Evolutionary conservation across 2,329 filamentous ascomycete species (phyloP), one percentile per base, ranked within the genome.

Genomic region (Talaromyces sp.): DNA sequence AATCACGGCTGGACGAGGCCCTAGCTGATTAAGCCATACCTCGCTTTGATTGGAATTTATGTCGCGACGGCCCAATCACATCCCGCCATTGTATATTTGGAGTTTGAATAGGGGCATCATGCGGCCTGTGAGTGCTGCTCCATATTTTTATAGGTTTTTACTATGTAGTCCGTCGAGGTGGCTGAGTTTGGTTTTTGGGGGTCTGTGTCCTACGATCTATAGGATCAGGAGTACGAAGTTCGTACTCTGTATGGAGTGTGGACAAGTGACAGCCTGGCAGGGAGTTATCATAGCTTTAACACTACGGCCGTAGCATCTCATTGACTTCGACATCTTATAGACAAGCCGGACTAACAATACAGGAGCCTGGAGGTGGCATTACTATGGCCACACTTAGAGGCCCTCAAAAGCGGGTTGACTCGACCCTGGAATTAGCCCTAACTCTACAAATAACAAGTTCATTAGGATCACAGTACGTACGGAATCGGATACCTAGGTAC

Each of bases 81-180:
- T 13, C n/a, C 11, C n/a, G n/a, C 13, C 35, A 54, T 54, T 19
- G 2, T 33, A 27, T 24, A 22, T 10, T 50, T 31, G 22, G 24
- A 50, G 45, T 56, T 22, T 56, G 50, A 35, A 56, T 56, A 56
- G 50, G 50, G 50, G 50, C 50, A 56, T 56, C 33, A 35, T 56
- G 22, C 50, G 50, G 33, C 31, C 31, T 56, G 50, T 37, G 50
- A 37, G 11, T 54, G 14, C 27, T 33, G 35, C 50, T 54, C 27
- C 31, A 22, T 50, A 16, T 27, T 22, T 22, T 22, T 22, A 2
- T 22, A 22, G 22, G 22, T 2, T 22, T 22, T 22, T 22, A 22
- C 22, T 22, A 22, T 22, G 22, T 19, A 54, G 50, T 54, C 22
- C 10, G 22, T 11, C 8, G 8, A n/a, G 50, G 50, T 54, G 50